Percentiles rank a stretch among this genome's conserved stretches.
Evolutionary conservation across 2,329 filamentous ascomycete species (phyloP).

Genomic region (Fusarium sp.): DNA sequence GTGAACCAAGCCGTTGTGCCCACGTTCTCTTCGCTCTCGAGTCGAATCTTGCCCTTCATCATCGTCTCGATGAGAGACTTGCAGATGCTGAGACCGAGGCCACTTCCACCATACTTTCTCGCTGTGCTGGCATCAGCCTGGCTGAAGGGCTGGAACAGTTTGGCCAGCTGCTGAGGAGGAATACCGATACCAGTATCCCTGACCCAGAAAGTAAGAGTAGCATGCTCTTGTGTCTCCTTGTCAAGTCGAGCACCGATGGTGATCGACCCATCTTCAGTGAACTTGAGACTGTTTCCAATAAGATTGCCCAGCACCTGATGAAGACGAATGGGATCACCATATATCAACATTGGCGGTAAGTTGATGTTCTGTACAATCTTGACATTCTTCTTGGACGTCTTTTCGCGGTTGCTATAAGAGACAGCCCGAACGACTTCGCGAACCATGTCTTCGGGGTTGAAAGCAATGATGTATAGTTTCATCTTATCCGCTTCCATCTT

Average conservation of each 20-base stretch:
- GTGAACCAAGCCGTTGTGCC: slow-evolving; percentile 83
- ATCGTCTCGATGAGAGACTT: slow-evolving; percentile 94
- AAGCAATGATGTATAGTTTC: slow-evolving; percentile 79
- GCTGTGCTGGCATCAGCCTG: slow-evolving; percentile 93
- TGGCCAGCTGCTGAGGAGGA: slow-evolving; percentile 80
- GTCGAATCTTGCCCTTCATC: slow-evolving; percentile 85
- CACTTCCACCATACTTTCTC: slow-evolving; percentile 90
- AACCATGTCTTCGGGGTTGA: slow-evolving; percentile 75
- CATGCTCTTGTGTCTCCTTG: slow-evolving; percentile 74
- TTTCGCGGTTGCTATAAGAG: slow-evolving; percentile 73
- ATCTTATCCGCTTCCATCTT: slow-evolving; percentile 92
- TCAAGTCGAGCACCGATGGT: slow-evolving; percentile 83
- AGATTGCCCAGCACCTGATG: slow-evolving; percentile 82
- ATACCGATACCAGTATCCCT: slow-evolving; percentile 93
- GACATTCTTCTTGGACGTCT: slow-evolving; percentile 71
- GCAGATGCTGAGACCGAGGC: slow-evolving; percentile 91
- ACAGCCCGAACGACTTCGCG: slow-evolving; percentile 73
- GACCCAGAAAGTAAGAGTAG: slow-evolving; percentile 85
- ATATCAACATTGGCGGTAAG: slow-evolving; percentile 77
- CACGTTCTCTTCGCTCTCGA: slow-evolving; percentile 78
- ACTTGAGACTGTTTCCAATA: slow-evolving; percentile 93
- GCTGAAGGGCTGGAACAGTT: slow-evolving; percentile 91
- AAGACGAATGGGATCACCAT: slow-evolving; percentile 73
- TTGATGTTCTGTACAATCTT: slow-evolving; percentile 77
- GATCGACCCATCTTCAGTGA: slow-evolving; percentile 87